Evolutionary conservation across 2,329 filamentous ascomycete genomes (phyloP), one percentile per base, ranked within the genome.

Genomic region (Botrytis cinerea): DNA sequence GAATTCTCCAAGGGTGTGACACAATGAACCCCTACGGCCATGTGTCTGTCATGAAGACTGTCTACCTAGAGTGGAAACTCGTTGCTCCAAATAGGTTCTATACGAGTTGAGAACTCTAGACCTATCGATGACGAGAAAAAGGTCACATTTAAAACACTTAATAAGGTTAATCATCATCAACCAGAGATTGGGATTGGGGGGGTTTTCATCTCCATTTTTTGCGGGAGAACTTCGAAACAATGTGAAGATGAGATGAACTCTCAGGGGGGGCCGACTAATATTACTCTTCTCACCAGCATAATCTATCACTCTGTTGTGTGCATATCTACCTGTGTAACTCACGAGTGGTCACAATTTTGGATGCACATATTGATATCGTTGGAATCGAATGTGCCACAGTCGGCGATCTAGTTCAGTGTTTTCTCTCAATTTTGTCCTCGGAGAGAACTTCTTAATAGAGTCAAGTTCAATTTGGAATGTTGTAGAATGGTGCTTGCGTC

Each of bases 161-260:
- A 67, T 14, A n/a, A 67, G 28, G 45, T 48, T 67, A n/a, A 38
- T 51, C 63, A 16, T 67, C 63, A n/a, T 38, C 63, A 51, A 28
- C 46, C 63, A 51, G 32, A 40, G 32, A 28, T 51, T 51, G 35
- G 25, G 45, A 40, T n/a, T 48, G 38, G 38, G 46, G 12, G 28
- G 32, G 14, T 51, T 67, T n/a, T 22, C 45, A 67, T n/a, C 63
- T 51, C 45, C 63, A 51, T 67, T 22, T 38, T 51, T 25, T 28
- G 40, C 22, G 32, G 63, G 32, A 48, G 63, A 66, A 38, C 45
- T 12, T 66, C 45, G 22, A n/a, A 38, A 51, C 63, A 51, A 32
- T 8, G n/a, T 66, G 20, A 48, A 66, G 45, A 67, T 51, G 28
- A 38, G 63, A 67, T 67, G 28, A 67, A 51, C 45, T 67, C 32